These are phyloP conservation scores for Brassica rapa DNA, from an alignment of 345 rosid species.

Conservation along the genomic window DNA sequence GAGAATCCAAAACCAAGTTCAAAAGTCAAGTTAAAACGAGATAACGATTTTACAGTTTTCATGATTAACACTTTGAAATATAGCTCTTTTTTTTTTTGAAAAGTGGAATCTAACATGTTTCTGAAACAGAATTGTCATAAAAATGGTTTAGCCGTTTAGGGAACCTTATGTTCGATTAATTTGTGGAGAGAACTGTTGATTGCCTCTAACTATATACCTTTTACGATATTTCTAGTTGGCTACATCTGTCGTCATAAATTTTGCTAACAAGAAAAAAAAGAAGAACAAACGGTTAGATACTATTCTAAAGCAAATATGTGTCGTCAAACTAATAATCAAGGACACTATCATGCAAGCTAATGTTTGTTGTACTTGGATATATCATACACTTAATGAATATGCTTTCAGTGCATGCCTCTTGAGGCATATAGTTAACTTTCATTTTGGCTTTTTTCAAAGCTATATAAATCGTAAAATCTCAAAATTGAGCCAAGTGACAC, in stretches of 20 bases:
- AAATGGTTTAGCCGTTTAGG: not conserved
- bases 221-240: not conserved
- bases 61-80: not conserved
- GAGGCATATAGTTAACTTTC: slow-evolving; percentile 13
- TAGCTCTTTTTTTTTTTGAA: not conserved
- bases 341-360: slow-evolving; percentile 16
- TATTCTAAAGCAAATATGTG: not conserved
- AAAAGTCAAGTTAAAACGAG: not conserved
- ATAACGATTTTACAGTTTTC: not conserved
- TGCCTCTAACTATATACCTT: not conserved
- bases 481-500: not conserved
- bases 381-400: slow-evolving; percentile 14
- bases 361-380: slow-evolving; percentile 15
- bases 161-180: not conserved
- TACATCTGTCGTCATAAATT: not conserved
- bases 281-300: not conserved
- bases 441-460: slow-evolving; percentile 21
- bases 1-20: not conserved
- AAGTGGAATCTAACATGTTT: slow-evolving; percentile 4
- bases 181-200: not conserved
- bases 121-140: not conserved
- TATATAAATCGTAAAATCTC: not conserved
- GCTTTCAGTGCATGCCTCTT: slow-evolving; percentile 4
- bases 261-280: not conserved
- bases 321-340: slow-evolving; percentile 9